Evolutionary conservation across 1,284 basidiomycete species (phyloP).

Genomic region (Leccinum pallidistipes): DNA sequence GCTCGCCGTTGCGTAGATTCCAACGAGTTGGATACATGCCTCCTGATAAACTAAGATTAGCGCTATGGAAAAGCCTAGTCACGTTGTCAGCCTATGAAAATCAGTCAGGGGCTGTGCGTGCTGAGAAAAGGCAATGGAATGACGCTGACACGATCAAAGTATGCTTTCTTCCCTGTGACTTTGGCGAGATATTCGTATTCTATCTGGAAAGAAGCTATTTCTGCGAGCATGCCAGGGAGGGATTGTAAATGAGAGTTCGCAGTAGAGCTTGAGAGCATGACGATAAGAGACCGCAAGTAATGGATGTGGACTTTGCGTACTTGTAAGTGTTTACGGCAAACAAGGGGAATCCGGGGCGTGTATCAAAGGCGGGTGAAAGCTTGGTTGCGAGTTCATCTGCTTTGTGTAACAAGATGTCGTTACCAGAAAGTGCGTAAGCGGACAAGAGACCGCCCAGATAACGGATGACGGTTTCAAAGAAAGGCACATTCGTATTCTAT

Average conservation of each 20-base stretch:
- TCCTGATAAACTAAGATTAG: constrained; percentile 44
- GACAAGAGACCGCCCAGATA: constrained; percentile 86
- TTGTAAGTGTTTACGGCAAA: constrained; percentile 49
- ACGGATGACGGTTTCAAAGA: constrained; percentile 87
- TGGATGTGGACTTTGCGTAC: constrained; percentile 33
- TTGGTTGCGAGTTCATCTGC: constrained; percentile 54
- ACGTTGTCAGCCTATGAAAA: constrained; percentile 47
- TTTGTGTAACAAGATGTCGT: constrained; percentile 43
- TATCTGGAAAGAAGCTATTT: constrained; percentile 56
- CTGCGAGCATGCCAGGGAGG: constrained; percentile 47
- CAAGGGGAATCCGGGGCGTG: constrained; percentile 47
- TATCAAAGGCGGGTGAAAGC: constrained; percentile 53
- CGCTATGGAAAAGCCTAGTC: constrained; percentile 47
- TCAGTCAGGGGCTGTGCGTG: background rate
- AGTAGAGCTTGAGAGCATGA: constrained; percentile 1
- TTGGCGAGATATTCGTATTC: constrained; percentile 61
- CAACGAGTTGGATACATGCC: constrained; percentile 59
- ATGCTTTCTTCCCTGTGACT: constrained; percentile 48
- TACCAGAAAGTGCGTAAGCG: constrained; percentile 71
- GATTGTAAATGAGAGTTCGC: constrained; percentile 13
- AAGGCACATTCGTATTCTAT: constrained; percentile 47
- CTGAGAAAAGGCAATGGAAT: background rate
- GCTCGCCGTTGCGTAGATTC: constrained; percentile 44
- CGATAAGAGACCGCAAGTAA: background rate
- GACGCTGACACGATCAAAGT: constrained; percentile 45